Base-by-base conservation (phyloP, 148 eudicot genomes). In the Rhododendron molle region DNA sequence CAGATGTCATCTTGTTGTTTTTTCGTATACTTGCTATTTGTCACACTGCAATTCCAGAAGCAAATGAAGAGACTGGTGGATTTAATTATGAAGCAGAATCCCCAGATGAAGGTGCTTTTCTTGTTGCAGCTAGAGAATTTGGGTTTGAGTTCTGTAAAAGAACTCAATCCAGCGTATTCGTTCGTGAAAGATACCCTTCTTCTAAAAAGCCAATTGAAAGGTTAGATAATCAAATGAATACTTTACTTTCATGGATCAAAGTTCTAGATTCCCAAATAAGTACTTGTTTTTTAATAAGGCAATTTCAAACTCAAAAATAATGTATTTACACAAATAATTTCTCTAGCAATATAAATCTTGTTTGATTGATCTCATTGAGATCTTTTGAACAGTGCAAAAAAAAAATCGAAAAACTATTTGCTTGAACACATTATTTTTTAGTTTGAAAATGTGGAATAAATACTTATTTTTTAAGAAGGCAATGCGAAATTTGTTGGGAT, bases 61-160 rank as follows among this genome's bases (percentile, higher is more conserved):
- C 90, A 80, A 91, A 95, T 86, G 98, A 95, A 85, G 94, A 93
- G 85, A 92, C 97, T 4, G 95, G 97, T 18, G 71, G 26, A 32
- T 88, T 85, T 47, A 92, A 92, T 72, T 97, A 95, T 88, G 99
- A 97, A 90, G 99, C 97, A 0, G 99, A 97, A 86, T 97, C 99
- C 36, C 99, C 99, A 44, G 99, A 97, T 92, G 99, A 97, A 89
- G 94, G 91, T 60, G 96, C 98, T 36, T 97, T 97, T 91, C 92
- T 97, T 73, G 98, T 95, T 71, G 98, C 99, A 54, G 98, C 99
- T 21, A 91, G 99, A 90, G 99, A 97, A 88, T 92, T 97, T 89
- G 99, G 99, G 26, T 95, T 97, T 83, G 98, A 95, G 85, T 97
- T 95, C 85, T 89, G 86, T 84, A 91, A 88, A 88, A 92, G 99